phyloP scores from a whole-genome alignment of 2,329 filamentous ascomycete genomes.

The Fusarium sp. region DNA sequence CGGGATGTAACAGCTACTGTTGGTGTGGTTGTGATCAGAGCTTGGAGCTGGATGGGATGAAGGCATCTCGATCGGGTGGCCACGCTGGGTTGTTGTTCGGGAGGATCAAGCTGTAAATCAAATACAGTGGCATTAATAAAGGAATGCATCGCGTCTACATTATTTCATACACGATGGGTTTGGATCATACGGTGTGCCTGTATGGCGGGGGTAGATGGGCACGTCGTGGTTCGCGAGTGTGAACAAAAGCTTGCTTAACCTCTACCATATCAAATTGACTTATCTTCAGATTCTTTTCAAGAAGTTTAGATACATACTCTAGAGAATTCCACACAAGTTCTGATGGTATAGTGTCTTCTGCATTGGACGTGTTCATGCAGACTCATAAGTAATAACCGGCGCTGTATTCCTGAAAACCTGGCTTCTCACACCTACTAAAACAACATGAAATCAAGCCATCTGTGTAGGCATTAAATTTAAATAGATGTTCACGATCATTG shows the following conservation, averaged over 20 bases:
- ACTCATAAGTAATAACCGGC: too few relatives aligned
- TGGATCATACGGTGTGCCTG: not conserved
- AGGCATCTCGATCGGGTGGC: not conserved
- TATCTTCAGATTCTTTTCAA: too few relatives aligned
- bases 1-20: not conserved
- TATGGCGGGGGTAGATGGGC: not conserved
- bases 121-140: not conserved
- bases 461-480: too few relatives aligned
- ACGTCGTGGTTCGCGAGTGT: not conserved
- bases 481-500: too few relatives aligned
- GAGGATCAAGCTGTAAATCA: not conserved
- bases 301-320: too few relatives aligned
- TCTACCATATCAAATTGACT: not conserved
- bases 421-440: too few relatives aligned
- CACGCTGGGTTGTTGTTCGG: not conserved
- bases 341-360: too few relatives aligned
- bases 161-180: not conserved
- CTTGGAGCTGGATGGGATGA: not conserved
- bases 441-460: too few relatives aligned
- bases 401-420: too few relatives aligned
- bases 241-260: not conserved
- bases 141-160: not conserved
- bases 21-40: constrained; percentile 8
- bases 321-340: too few relatives aligned
- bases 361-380: too few relatives aligned